phyloP scores from a whole-genome alignment of 2,329 filamentous ascomycete genomes.

The Calonectria leucothoes region DNA sequence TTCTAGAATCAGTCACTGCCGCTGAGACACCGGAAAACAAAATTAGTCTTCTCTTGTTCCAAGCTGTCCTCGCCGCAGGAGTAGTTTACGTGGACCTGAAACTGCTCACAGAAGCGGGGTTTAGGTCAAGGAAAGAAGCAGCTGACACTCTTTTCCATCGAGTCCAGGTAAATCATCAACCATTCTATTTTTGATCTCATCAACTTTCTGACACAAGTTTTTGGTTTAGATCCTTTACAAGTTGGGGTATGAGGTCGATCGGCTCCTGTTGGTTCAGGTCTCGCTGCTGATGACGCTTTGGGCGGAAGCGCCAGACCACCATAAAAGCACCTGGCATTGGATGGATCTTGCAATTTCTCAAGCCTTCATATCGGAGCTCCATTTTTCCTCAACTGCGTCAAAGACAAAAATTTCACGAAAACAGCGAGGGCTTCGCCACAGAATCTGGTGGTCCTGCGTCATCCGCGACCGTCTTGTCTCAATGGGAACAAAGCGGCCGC shows the following conservation, averaged over 20 bases:
- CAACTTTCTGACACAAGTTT: neutral
- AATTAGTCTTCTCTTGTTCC: slow-evolving; percentile 87
- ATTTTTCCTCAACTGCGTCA: slow-evolving; percentile 86
- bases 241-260: slow-evolving; percentile 91
- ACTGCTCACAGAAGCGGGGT: slow-evolving; percentile 79
- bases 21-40: slow-evolving; percentile 75
- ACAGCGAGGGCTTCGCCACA: slow-evolving; percentile 84
- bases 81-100: slow-evolving; percentile 87
- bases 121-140: slow-evolving; percentile 79
- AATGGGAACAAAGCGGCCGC: slow-evolving; percentile 90
- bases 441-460: slow-evolving; percentile 97
- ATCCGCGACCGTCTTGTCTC: slow-evolving; percentile 93
- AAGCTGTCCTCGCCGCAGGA: slow-evolving; percentile 92
- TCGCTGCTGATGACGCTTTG: slow-evolving; percentile 95
- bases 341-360: slow-evolving; percentile 94
- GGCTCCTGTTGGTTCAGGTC: slow-evolving; percentile 86
- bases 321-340: slow-evolving; percentile 98
- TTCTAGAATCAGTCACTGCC: slow-evolving; percentile 69
- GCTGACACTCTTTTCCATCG: slow-evolving; percentile 88
- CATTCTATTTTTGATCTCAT: neutral
- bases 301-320: slow-evolving; percentile 95
- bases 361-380: slow-evolving; percentile 90
- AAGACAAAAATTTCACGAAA: neutral
- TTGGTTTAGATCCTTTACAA: slow-evolving; percentile 81
- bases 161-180: slow-evolving; percentile 72